Percentiles rank a stretch among this genome's conserved stretches.
Evolutionary conservation across 352 stramenopile species (phyloP).

Genomic region (Globisporangium carolinianum): DNA sequence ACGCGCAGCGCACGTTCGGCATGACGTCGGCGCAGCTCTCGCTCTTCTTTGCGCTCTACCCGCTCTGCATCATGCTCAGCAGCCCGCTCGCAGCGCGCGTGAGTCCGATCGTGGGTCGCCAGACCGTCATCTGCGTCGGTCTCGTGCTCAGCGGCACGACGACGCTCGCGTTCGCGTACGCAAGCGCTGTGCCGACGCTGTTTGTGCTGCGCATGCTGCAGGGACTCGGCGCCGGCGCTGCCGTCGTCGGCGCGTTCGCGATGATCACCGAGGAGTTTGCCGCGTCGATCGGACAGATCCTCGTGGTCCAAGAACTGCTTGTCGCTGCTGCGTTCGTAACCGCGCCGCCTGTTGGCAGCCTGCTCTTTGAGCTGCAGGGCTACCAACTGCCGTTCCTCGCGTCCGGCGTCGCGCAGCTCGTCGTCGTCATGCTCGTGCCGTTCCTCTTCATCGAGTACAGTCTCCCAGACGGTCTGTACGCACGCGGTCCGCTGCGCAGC

Average conservation of each 20-base stretch:
- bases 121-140: conserved; percentile 64
- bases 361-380: conserved; percentile 44
- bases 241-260: conserved; percentile 57
- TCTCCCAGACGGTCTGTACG: conserved; percentile 53
- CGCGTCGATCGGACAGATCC: conserved; percentile 35
- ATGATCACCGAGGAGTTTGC: conserved; percentile 68
- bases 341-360: conserved; percentile 47
- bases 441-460: conserved; percentile 76
- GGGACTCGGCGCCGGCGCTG: conserved; percentile 46
- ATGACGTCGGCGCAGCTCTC: conserved; percentile 46
- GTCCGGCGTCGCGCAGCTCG: conserved; percentile 49
- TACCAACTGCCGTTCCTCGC: conserved; percentile 54
- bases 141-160: conserved; percentile 53
- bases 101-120: conserved; percentile 35
- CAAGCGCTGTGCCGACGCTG: conserved; percentile 21
- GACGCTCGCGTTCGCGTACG: conserved; percentile 66
- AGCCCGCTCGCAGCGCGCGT: conserved; percentile 44
- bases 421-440: conserved; percentile 53
- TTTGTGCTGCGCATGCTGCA: conserved; percentile 53
- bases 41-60: conserved; percentile 69
- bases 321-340: conserved; percentile 62
- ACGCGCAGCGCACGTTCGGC: conserved; percentile 34
- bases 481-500: conserved; percentile 12
- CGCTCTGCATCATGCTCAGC: conserved; percentile 68
- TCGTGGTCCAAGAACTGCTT: conserved; percentile 60